A percentile compares a stretch with the other conserved stretches of the same genome.
Conservation (phyloP, 805 yeast species). For the Sugiyamaella chiloensis region DNA sequence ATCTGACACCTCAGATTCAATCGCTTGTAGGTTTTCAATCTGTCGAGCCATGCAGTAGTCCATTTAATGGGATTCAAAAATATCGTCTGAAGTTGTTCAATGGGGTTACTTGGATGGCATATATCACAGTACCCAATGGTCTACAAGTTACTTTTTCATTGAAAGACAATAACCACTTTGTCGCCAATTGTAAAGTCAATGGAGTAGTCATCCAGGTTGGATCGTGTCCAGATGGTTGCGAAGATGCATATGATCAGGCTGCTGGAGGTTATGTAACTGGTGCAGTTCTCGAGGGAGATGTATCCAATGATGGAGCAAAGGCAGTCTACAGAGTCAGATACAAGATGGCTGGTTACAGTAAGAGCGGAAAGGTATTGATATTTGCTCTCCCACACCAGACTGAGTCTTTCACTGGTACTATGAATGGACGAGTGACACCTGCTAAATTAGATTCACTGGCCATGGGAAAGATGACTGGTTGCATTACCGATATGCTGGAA, state of each 20-base stretch:
- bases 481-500: conserved; percentile 32
- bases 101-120: conserved; percentile 50
- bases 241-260: conserved; percentile 50
- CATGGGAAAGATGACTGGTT: conserved; percentile 40
- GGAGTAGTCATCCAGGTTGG: conserved; percentile 22
- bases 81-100: conserved; percentile 41
- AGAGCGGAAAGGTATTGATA: conserved; percentile 43
- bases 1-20: conserved; percentile 46
- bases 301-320: conserved; percentile 37
- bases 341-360: conserved; percentile 42
- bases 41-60: conserved; percentile 36
- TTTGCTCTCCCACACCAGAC: conserved; percentile 72
- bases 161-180: conserved; percentile 19
- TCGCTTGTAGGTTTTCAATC: conserved; percentile 46
- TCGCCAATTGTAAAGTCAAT: conserved; percentile 33
- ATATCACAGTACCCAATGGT: conserved; percentile 41
- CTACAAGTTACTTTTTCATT: conserved; percentile 21
- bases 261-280: conserved; percentile 65
- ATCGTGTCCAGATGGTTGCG: conserved; percentile 18
- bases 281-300: conserved; percentile 48
- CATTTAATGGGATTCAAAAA: conserved; percentile 34
- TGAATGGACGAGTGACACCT: conserved; percentile 5
- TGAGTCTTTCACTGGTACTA: conserved; percentile 38
- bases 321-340: conserved; percentile 52
- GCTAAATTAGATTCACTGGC: conserved; percentile 41